A percentile compares a stretch with the other conserved stretches of the same genome.
Evolutionary conservation across 2,329 filamentous ascomycete species (phyloP).

Genomic region (Sclerotinia trifoliorum): DNA sequence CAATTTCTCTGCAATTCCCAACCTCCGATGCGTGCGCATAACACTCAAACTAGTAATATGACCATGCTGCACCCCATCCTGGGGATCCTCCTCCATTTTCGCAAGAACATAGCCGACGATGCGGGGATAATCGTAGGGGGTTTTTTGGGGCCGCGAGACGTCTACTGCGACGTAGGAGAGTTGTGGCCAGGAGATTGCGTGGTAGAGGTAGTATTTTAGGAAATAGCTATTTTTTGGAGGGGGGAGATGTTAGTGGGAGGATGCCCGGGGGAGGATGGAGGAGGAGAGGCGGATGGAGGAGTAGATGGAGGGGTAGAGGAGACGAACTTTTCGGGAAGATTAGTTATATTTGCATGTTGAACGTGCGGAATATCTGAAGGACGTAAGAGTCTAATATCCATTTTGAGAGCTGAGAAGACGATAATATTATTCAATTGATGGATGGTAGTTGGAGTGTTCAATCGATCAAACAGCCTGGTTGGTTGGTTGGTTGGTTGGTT

Average conservation of each 20-base stretch:
- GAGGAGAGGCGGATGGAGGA: neutral
- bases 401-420: slow-evolving; percentile 42
- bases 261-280: neutral
- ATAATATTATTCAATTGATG: neutral
- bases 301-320: neutral
- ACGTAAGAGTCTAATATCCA: slow-evolving; percentile 88
- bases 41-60: slow-evolving; percentile 95
- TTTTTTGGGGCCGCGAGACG: slow-evolving; percentile 73
- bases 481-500: neutral
- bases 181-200: slow-evolving; percentile 96
- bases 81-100: slow-evolving; percentile 98
- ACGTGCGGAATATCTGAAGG: slow-evolving; percentile 85
- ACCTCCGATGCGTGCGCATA: slow-evolving; percentile 88
- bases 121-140: slow-evolving; percentile 86
- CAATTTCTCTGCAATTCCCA: slow-evolving; percentile 94
- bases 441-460: neutral
- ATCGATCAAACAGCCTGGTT: neutral
- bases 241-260: neutral
- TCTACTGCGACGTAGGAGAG: slow-evolving; percentile 96
- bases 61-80: slow-evolving; percentile 86
- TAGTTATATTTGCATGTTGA: slow-evolving; percentile 98
- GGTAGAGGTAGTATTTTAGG: slow-evolving; percentile 99
- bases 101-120: slow-evolving; percentile 99
- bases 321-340: slow-evolving; percentile 80
- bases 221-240: slow-evolving; percentile 63